These are phyloP conservation scores for Penicillium fimorum DNA, from an alignment of 495 filamentous ascomycete genomes.

Conservation along the genomic window DNA sequence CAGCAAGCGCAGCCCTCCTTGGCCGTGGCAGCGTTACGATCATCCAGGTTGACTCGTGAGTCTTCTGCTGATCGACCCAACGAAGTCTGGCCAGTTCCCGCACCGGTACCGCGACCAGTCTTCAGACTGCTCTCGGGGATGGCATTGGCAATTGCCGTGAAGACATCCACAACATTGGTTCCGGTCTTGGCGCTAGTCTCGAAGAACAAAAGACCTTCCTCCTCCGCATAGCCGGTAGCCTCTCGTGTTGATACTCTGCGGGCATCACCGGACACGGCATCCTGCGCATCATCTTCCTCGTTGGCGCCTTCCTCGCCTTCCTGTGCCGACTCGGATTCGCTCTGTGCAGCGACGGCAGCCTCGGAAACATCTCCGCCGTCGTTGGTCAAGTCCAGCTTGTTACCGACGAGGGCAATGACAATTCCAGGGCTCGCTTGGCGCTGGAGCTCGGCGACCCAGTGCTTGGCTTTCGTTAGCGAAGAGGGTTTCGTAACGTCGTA, in stretches of 20 bases:
- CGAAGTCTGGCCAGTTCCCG: constrained; percentile 52
- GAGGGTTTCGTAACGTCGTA: constrained; percentile 98
- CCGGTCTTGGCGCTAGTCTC: constrained; percentile 98
- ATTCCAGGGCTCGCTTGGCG: constrained; percentile 97
- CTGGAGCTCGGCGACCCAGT: constrained; percentile 98
- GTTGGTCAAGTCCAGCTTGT: constrained; percentile 88
- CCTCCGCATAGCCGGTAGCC: constrained; percentile 90
- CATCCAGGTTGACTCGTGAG: constrained; percentile 46
- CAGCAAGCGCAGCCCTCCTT: constrained; percentile 95
- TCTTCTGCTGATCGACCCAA: constrained; percentile 44
- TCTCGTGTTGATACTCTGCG: constrained; percentile 83
- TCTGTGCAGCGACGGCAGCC: constrained; percentile 27
- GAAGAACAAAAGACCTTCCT: constrained; percentile 91
- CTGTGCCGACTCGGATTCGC: constrained; percentile 27
- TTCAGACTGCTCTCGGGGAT: constrained; percentile 96
- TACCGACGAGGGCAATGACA: constrained; percentile 95
- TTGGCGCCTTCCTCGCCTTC: constrained; percentile 39
- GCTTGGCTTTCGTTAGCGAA: constrained; percentile 91
- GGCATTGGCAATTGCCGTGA: constrained; percentile 96
- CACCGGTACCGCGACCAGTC: constrained; percentile 67
- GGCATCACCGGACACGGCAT: constrained; percentile 68
- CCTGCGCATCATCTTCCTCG: constrained; percentile 57
- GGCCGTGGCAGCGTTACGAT: constrained; percentile 51
- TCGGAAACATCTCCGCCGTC: constrained; percentile 45
- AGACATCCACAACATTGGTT: constrained; percentile 88